Base-by-base conservation (phyloP, 371 early-diverging fungal genomes). In the Amoeboaphelidium protococcarum region DNA sequence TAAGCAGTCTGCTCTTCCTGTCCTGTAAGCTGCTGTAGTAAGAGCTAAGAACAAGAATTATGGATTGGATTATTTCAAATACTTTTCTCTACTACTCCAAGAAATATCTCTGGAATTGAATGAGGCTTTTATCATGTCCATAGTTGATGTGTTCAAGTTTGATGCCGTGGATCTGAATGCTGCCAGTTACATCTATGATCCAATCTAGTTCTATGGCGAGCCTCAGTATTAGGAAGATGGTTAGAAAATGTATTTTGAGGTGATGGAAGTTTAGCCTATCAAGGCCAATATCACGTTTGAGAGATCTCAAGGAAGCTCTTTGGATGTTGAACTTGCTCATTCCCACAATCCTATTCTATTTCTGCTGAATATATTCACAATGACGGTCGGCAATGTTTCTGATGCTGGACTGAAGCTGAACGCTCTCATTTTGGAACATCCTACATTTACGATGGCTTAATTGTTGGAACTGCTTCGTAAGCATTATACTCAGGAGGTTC, bases 321-420 rank as follows among this genome's bases (percentile, higher is more conserved):
- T 60, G 31, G 71, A 73, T 20, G 73, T 74, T 27, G 66, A 62
- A 6, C 6, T 31, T 16, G 16, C 6, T 10, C 50, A 57, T 54
- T 61, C 58, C 22, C 46, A 16, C 23, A 10, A 10, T 31, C 10
- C 37, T 31, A 31, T 6, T 31, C 16, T 31, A 31, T 31, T 10
- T 31, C 6, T 10, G 37, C 6, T 31, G 37, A 10, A 10, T 31
- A 31, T 31, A 10, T 16, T 10, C 37, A 31, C 37, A 0, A 87
- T 88, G 87, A 82, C 92, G 2, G 74, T 96, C 42, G 97, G 90
- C 46, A 96, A 90, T 50, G 77, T 91, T 50, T 82, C 85, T 62
- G 74, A 78, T 55, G 90, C 92, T 0, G 87, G 91, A 0, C 68
- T 91, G 23, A 65, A 73, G 25, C 68, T 92, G 44, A 88, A 95